phyloP scores from a whole-genome alignment of 306 rosid genomes.

The Rosa chinensis region DNA sequence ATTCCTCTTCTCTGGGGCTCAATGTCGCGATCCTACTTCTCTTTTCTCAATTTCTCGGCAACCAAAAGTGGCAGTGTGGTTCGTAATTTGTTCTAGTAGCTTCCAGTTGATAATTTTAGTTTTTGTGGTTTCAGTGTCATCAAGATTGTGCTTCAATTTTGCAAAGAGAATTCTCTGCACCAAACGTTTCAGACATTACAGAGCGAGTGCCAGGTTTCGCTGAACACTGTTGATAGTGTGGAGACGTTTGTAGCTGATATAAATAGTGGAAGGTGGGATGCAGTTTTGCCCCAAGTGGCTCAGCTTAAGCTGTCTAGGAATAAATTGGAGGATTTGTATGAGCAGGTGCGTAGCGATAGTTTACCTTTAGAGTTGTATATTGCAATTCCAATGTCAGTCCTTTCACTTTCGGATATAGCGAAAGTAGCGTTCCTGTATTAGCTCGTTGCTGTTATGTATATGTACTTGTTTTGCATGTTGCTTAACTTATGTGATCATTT shows the following conservation, averaged over 20 bases:
- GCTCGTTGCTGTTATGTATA: background rate
- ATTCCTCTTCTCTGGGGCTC: background rate
- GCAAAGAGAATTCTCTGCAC: conserved; percentile 92
- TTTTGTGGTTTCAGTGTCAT: conserved; percentile 59
- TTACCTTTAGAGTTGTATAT: background rate
- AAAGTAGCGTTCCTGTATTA: background rate
- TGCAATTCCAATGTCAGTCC: background rate
- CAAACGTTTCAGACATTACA: conserved; percentile 90
- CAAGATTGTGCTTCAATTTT: conserved; percentile 96
- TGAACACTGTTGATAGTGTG: conserved; percentile 94
- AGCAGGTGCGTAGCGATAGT: conserved; percentile 55
- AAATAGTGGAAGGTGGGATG: conserved; percentile 97
- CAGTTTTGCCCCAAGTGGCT: conserved; percentile 89
- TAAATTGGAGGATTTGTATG: conserved; percentile 94
- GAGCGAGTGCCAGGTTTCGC: conserved; percentile 94
- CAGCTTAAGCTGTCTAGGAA: conserved; percentile 96
- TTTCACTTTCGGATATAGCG: background rate
- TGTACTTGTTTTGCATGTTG: background rate
- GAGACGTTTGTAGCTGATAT: conserved; percentile 92
- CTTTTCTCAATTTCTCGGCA: background rate
- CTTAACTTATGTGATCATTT: background rate
- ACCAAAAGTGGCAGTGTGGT: too few relatives aligned
- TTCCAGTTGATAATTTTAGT: background rate
- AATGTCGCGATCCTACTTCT: background rate
- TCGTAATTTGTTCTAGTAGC: too few relatives aligned